A percentile compares a stretch with the other conserved stretches of the same genome.
These are phyloP conservation scores for Aspergillus pseudoviridinutans DNA, from an alignment of 2,329 filamentous ascomycete species.

Conservation along the genomic window DNA sequence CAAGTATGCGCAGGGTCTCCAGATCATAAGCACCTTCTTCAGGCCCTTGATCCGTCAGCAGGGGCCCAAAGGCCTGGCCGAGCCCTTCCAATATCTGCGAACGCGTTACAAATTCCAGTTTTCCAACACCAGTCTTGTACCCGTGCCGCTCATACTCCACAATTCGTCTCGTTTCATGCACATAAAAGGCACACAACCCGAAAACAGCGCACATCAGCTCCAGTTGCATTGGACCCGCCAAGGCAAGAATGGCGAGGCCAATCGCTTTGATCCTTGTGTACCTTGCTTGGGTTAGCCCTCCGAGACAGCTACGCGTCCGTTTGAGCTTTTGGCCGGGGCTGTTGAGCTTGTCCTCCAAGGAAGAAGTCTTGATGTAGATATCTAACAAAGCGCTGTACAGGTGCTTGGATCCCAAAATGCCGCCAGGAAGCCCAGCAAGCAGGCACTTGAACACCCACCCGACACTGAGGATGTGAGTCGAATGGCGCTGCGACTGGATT, in stretches of 20 bases:
- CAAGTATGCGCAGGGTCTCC: constrained; percentile 14
- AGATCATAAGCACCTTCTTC: constrained; percentile 1
- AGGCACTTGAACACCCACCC: constrained; percentile 34
- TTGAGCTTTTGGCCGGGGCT: neutral
- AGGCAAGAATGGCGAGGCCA: constrained; percentile 33
- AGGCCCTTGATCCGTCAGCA: constrained; percentile 22
- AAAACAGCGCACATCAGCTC: constrained; percentile 40
- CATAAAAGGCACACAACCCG: constrained; percentile 31
- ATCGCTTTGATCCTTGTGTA: constrained; percentile 30
- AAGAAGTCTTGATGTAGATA: constrained; percentile 23
- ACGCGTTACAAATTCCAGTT: constrained; percentile 18
- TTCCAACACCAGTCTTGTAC: constrained; percentile 12
- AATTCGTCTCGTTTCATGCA: constrained; percentile 24
- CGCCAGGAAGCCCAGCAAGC: constrained; percentile 35
- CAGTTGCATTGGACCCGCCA: constrained; percentile 36
- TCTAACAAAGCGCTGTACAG: constrained; percentile 29
- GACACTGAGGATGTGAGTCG: constrained; percentile 28
- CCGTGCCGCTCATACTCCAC: constrained; percentile 15
- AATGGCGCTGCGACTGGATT: constrained; percentile 10
- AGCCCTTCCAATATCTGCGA: constrained; percentile 26
- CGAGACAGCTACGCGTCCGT: constrained; percentile 18
- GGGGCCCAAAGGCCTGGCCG: constrained; percentile 29
- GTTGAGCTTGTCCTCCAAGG: constrained; percentile 9
- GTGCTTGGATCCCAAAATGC: constrained; percentile 35
- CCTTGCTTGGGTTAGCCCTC: constrained; percentile 14